A percentile compares a stretch with the other conserved stretches of the same genome.
Conservation (phyloP, 2,329 filamentous ascomycete genomes). For the Aspergillus piperis region DNA sequence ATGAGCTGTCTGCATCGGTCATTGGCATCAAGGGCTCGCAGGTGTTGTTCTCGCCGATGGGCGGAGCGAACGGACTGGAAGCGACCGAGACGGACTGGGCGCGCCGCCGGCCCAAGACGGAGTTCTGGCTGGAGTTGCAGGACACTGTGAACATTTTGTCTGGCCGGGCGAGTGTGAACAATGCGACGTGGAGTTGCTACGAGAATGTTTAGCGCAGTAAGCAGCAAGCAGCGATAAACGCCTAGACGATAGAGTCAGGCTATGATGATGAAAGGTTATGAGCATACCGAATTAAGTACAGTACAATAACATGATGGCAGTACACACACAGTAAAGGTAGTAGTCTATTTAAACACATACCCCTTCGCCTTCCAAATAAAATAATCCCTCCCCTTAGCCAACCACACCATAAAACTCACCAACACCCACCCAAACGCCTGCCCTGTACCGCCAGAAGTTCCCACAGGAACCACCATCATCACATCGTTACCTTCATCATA, state of each 20-base stretch:
- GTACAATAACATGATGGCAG: no score
- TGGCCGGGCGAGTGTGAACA: constrained; percentile 59
- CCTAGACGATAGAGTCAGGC: not conserved
- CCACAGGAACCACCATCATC: constrained; percentile 34
- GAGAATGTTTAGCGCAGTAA: constrained; percentile 23
- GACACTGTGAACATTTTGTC: constrained; percentile 81
- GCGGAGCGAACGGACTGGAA: constrained; percentile 65
- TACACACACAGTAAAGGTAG: no score
- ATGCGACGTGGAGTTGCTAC: constrained; percentile 32
- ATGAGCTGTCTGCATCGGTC: constrained; percentile 73
- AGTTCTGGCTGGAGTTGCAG: constrained; percentile 83
- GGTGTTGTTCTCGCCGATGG: constrained; percentile 84
- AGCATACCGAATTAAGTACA: not conserved
- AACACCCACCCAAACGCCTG: constrained; percentile 39
- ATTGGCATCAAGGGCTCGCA: constrained; percentile 91
- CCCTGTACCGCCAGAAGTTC: constrained; percentile 29
- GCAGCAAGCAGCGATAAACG: constrained; percentile 1
- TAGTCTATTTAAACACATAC: not conserved
- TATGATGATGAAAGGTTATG: not conserved
- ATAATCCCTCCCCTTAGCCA: constrained; percentile 48
- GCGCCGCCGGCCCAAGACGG: constrained; percentile 77
- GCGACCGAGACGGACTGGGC: constrained; percentile 88
- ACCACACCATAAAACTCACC: constrained; percentile 45
- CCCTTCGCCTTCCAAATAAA: constrained; percentile 31
- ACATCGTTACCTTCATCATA: constrained; percentile 27